phyloP scores from a whole-genome alignment of 148 eudicot species.

The Rhododendron simsii region DNA sequence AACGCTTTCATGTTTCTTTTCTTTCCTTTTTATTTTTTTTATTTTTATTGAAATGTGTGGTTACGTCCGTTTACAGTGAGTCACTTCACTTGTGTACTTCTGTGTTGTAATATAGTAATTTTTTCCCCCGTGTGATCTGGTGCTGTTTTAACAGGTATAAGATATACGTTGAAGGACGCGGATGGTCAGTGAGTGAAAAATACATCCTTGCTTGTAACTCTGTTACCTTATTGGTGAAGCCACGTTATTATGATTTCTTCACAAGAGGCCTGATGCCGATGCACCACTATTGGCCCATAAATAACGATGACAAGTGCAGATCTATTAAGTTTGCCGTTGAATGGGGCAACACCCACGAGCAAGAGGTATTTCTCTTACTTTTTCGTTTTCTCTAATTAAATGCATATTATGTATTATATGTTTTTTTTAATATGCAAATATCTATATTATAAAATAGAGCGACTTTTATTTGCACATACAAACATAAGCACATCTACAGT shows the following conservation, averaged over 20 bases:
- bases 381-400: background rate
- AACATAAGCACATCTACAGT: too few species aligned
- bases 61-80: conserved; percentile 28
- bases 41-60: too few species aligned
- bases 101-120: too few species aligned
- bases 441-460: too few species aligned
- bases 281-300: conserved; percentile 52
- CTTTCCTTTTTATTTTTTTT: too few species aligned
- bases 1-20: too few species aligned
- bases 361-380: conserved; percentile 38
- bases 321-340: conserved; percentile 86
- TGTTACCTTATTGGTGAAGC: conserved; percentile 36
- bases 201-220: conserved; percentile 58
- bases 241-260: conserved; percentile 46
- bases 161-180: conserved; percentile 46
- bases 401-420: too few species aligned
- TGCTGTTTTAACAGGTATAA: conserved; percentile 29
- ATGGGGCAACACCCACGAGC: conserved; percentile 68
- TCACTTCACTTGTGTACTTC: conserved; percentile 70
- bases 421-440: too few species aligned
- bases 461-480: too few species aligned
- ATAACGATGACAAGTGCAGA: conserved; percentile 62
- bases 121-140: too few species aligned
- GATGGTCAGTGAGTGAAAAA: conserved; percentile 59
- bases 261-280: conserved; percentile 45